Conservation (phyloP, 768 basidiomycete species). For the Suillus lakei region DNA sequence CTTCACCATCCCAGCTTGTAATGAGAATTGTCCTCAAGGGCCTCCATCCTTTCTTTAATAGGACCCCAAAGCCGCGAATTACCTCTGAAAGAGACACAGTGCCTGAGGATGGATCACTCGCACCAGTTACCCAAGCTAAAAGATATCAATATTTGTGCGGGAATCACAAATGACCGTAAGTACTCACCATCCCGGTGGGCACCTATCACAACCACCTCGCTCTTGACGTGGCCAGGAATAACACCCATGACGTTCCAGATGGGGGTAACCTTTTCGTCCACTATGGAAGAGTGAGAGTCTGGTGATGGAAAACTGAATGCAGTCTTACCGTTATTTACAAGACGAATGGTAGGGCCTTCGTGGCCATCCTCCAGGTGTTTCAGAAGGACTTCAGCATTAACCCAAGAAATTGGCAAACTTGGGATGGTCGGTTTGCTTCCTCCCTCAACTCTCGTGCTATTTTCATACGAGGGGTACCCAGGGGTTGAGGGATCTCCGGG, state of each 20-base stretch:
- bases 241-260: slow-evolving; percentile 75
- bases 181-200: slow-evolving; percentile 72
- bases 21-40: slow-evolving; percentile 77
- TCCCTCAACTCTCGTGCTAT: slow-evolving; percentile 56
- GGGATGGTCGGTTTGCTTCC: slow-evolving; percentile 59
- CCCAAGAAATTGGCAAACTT: slow-evolving; percentile 69
- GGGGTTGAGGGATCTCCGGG: slow-evolving; percentile 53
- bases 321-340: slow-evolving; percentile 61
- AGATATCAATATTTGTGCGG: neutral
- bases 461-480: slow-evolving; percentile 68
- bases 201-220: slow-evolving; percentile 72
- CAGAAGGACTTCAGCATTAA: slow-evolving; percentile 63
- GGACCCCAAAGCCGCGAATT: slow-evolving; percentile 70
- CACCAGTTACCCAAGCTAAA: slow-evolving; percentile 55
- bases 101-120: slow-evolving; percentile 79
- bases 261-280: slow-evolving; percentile 61
- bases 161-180: neutral
- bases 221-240: slow-evolving; percentile 65
- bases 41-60: slow-evolving; percentile 79
- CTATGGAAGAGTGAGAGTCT: slow-evolving; percentile 21
- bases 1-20: slow-evolving; percentile 80
- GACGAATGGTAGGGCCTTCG: slow-evolving; percentile 47
- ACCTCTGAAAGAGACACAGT: slow-evolving; percentile 81
- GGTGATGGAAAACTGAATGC: neutral
- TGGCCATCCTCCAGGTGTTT: slow-evolving; percentile 50